Conservation (phyloP, 768 basidiomycete species). For the Lyophyllum shimeji region DNA sequence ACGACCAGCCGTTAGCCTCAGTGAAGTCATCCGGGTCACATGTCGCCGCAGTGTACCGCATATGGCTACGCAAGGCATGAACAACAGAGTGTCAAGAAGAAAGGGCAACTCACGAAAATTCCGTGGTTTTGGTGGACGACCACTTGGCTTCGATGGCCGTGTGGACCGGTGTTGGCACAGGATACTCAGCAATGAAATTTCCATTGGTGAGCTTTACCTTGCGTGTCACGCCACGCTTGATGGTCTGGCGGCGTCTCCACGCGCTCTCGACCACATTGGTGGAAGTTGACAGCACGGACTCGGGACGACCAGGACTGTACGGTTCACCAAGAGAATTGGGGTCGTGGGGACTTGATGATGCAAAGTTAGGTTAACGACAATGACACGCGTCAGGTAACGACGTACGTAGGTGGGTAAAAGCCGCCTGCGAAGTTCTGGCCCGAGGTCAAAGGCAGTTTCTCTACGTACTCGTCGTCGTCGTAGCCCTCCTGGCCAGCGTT, state of each 20-base stretch:
- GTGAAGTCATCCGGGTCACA: constrained; percentile 89
- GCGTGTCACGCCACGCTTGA: constrained; percentile 90
- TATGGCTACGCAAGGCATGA: constrained; percentile 52
- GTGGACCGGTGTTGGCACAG: constrained; percentile 80
- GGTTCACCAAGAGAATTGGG: constrained; percentile 69
- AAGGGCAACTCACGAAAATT: constrained; percentile 75
- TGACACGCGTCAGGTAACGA: constrained; percentile 14
- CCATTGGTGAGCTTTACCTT: constrained; percentile 93
- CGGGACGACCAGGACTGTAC: constrained; percentile 48
- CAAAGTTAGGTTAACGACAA: constrained; percentile 9
- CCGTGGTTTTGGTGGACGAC: constrained; percentile 69
- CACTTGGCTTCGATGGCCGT: constrained; percentile 84
- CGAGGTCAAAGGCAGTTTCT: constrained; percentile 74
- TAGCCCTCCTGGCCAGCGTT: constrained; percentile 39
- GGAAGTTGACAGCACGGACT: constrained; percentile 51
- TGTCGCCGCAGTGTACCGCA: constrained; percentile 93
- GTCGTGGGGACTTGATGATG: constrained; percentile 41
- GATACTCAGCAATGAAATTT: constrained; percentile 89
- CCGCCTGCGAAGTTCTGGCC: constrained; percentile 56
- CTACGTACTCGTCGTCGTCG: constrained; percentile 69
- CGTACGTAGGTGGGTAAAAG: constrained; percentile 77
- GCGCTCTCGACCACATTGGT: constrained; percentile 60
- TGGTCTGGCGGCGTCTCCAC: constrained; percentile 80
- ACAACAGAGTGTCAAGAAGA: background rate
- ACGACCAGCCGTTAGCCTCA: constrained; percentile 76